A percentile compares a stretch with the other conserved stretches of the same genome.
phyloP scores from a whole-genome alignment of 208 protist species.

The Histomonas meleagridis region DNA sequence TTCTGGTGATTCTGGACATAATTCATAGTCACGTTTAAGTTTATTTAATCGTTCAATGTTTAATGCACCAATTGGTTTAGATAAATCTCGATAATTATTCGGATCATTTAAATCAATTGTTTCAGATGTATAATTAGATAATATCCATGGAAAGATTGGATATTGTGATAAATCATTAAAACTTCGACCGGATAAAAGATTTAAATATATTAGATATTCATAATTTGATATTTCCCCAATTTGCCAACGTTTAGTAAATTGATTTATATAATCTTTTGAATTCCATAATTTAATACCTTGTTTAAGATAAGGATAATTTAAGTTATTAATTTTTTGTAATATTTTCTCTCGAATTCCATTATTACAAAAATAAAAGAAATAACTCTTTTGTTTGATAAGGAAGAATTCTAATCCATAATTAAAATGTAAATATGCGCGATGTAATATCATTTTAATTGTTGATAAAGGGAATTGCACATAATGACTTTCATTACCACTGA shows the following conservation, averaged over 20 bases:
- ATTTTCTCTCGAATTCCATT: background rate
- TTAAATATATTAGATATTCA: conserved; percentile 1
- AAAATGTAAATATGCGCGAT: background rate
- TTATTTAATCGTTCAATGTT: background rate
- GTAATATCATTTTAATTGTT: background rate
- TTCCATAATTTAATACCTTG: background rate
- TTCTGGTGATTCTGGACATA: background rate
- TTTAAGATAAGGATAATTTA: background rate
- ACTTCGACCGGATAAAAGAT: background rate
- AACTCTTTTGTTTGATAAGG: background rate
- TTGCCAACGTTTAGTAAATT: background rate
- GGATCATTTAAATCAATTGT: background rate
- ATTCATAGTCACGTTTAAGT: background rate
- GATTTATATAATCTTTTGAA: background rate
- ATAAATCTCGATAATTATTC: background rate
- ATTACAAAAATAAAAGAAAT: background rate
- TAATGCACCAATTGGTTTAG: background rate
- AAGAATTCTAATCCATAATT: background rate
- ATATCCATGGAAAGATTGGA: conserved; percentile 51
- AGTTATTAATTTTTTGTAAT: background rate
- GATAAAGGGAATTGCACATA: background rate
- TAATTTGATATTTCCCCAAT: background rate
- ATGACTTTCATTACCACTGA: background rate
- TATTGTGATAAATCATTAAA: conserved; percentile 33
- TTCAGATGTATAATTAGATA: conserved; percentile 47